Conservation (phyloP, 176 grass and related monocot species). For the Typha latifolia region DNA sequence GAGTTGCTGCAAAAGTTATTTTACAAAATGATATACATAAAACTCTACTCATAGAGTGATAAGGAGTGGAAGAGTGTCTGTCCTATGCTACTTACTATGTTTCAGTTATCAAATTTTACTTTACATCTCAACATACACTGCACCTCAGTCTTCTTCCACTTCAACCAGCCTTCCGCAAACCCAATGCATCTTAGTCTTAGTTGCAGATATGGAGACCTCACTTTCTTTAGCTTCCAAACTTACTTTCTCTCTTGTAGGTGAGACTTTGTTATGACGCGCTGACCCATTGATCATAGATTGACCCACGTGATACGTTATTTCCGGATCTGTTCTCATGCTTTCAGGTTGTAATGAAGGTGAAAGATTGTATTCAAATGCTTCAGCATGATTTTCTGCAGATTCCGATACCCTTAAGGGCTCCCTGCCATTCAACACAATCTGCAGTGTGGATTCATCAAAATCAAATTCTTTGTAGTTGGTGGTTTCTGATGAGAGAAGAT, state of each 20-base stretch:
- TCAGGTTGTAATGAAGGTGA: conserved; percentile 26
- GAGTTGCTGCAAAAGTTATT: too few relatives aligned
- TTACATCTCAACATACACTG: too few relatives aligned
- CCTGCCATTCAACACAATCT: conserved; percentile 8
- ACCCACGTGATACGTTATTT: conserved; percentile 16
- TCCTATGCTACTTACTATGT: too few relatives aligned
- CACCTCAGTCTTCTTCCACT: conserved; percentile 16
- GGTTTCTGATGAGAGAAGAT: conserved; percentile 10
- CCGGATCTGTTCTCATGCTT: conserved; percentile 22
- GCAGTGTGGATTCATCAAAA: conserved; percentile 23
- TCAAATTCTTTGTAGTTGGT: conserved; percentile 20
- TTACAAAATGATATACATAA: too few relatives aligned
- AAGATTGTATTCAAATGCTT: conserved; percentile 32
- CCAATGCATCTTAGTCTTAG: conserved; percentile 47
- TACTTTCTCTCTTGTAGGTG: conserved; percentile 12
- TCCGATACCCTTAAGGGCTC: conserved; percentile 22
- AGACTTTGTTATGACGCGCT: background rate
- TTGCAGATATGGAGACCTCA: conserved; percentile 7
- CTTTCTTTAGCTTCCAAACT: background rate
- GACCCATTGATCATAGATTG: conserved; percentile 17
- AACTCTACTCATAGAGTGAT: too few relatives aligned
- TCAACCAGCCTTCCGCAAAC: conserved; percentile 47
- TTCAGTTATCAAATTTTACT: too few relatives aligned
- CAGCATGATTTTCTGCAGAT: conserved; percentile 29
- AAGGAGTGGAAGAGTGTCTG: too few relatives aligned